Evolutionary conservation across 805 yeast species (phyloP).

Genomic region (Starmerella cellae): DNA sequence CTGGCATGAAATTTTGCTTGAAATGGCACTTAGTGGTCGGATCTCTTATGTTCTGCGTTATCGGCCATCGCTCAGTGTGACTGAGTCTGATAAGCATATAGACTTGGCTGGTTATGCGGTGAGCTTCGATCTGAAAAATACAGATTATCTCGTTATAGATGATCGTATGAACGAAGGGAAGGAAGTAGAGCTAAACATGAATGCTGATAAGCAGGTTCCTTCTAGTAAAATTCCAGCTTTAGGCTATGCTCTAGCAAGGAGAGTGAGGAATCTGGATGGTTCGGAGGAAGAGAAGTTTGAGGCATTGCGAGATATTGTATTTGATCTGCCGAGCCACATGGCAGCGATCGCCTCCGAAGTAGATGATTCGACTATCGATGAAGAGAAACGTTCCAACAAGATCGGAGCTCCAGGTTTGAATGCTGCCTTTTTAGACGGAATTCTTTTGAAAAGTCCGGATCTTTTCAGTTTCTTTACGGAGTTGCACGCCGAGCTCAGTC

Average conservation of each 20-base stretch:
- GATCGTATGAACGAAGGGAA: slow-evolving; percentile 31
- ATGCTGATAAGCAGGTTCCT: slow-evolving; percentile 14
- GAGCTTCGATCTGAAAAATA: slow-evolving; percentile 47
- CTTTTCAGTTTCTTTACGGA: slow-evolving; percentile 26
- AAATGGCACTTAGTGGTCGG: slow-evolving; percentile 50
- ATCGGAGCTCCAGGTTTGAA: slow-evolving; percentile 25
- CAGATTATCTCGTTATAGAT: slow-evolving; percentile 54
- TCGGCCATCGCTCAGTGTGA: slow-evolving; percentile 30
- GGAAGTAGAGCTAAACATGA: slow-evolving; percentile 15
- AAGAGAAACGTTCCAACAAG: slow-evolving; percentile 21
- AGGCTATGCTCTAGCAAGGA: slow-evolving; percentile 20
- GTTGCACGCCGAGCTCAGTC: slow-evolving; percentile 30
- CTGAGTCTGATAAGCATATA: neutral
- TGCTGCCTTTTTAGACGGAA: slow-evolving; percentile 52
- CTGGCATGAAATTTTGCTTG: slow-evolving; percentile 46
- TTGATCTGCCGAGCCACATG: slow-evolving; percentile 46
- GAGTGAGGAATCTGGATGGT: slow-evolving; percentile 2
- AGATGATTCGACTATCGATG: slow-evolving; percentile 19
- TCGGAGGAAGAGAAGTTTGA: slow-evolving; percentile 4
- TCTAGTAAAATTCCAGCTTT: slow-evolving; percentile 6
- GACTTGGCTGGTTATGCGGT: slow-evolving; percentile 48
- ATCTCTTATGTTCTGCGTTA: slow-evolving; percentile 67
- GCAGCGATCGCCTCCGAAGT: slow-evolving; percentile 27
- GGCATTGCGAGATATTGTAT: slow-evolving; percentile 25
- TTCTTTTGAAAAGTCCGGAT: slow-evolving; percentile 31